Percentiles rank a stretch among this genome's conserved stretches.
phyloP scores from a whole-genome alignment of 345 rosid genomes.

The Physaria fendleri region DNA sequence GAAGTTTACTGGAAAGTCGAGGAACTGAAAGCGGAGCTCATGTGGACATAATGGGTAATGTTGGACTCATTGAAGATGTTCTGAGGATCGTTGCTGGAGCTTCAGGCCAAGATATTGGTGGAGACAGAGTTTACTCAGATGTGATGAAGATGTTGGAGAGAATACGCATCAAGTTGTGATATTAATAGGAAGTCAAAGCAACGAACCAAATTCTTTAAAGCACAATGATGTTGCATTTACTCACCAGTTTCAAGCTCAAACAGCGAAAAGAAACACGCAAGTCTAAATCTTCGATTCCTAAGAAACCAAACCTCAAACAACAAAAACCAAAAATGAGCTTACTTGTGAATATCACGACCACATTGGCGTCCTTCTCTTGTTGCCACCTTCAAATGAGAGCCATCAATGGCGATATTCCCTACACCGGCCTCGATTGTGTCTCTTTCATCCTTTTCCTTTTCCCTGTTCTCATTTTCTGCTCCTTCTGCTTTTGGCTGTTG shows the following conservation, averaged over 20 bases:
- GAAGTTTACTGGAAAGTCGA: slow-evolving; percentile 52
- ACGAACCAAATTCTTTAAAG: too few relatives aligned
- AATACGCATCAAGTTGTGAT: slow-evolving; percentile 39
- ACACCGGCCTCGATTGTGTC: slow-evolving; percentile 62
- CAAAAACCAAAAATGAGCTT: neutral
- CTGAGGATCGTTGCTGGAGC: slow-evolving; percentile 59
- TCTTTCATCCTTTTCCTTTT: slow-evolving; percentile 52
- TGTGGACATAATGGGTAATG: slow-evolving; percentile 66
- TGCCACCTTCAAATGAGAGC: slow-evolving; percentile 23
- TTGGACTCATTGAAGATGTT: slow-evolving; percentile 59
- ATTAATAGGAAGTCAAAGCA: too few relatives aligned
- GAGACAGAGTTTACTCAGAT: slow-evolving; percentile 51
- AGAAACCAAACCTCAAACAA: neutral
- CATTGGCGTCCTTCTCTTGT: slow-evolving; percentile 28
- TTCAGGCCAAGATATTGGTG: slow-evolving; percentile 49
- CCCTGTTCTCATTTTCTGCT: slow-evolving; percentile 16
- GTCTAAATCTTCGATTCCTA: neutral
- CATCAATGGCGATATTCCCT: slow-evolving; percentile 53
- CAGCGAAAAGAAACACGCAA: neutral
- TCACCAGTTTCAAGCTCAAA: neutral
- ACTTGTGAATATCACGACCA: slow-evolving; percentile 17
- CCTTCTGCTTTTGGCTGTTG: slow-evolving; percentile 5
- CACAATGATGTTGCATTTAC: too few relatives aligned
- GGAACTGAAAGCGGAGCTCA: slow-evolving; percentile 56
- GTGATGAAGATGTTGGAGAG: slow-evolving; percentile 45